Evolutionary conservation across 2,329 filamentous ascomycete genomes (phyloP), one percentile per base, ranked within the genome.

Genomic region (Nemania sp.): DNA sequence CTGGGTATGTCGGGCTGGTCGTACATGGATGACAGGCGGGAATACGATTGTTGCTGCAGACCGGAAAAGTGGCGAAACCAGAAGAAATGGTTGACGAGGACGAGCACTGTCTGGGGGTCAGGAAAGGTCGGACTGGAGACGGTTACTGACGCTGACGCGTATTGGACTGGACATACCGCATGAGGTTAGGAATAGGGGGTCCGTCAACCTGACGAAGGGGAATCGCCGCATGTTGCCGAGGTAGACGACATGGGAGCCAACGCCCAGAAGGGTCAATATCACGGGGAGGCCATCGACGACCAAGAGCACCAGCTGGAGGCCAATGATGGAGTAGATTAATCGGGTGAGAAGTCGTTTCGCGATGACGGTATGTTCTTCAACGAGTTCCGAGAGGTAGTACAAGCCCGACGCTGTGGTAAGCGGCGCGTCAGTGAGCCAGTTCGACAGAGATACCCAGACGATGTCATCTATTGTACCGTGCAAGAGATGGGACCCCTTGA

Each of bases 381-480:
- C 95, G 13, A 98, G 87, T 76, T 99, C 95, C 21, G 94, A 97
- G 55, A 99, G 89, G 76, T 99, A 99, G 80, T 99, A 99, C 25
- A 99, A 87, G 39, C 95, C 95, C n/a, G 92, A 97, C 40, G 95
- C 95, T 91, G 71, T 49, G 62, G 47, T 53, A 65, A 57, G 40
- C 42, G 37, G 59, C 29, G 40, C 54, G 59, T 72, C 56, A 71
- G 65, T 48, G n/a, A n/a, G n/a, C n/a, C n/a, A n/a, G n/a, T n/a
- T n/a, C n/a, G n/a, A n/a, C n/a, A n/a, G n/a, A 55, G 63, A 13
- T 3, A 11, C 15, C 9, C 17, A 40, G 2, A 17, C 21, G 20
- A 34, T 48, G 15, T n/a, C 29, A 35, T 17, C n/a, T 37, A 2
- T 5, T n/a, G 21, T 9, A 17, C 9, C 7, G 25, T 10, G 5